These are phyloP conservation scores for Eutypella sp. DNA, from an alignment of 2,329 filamentous ascomycete species.

Conservation along the genomic window DNA sequence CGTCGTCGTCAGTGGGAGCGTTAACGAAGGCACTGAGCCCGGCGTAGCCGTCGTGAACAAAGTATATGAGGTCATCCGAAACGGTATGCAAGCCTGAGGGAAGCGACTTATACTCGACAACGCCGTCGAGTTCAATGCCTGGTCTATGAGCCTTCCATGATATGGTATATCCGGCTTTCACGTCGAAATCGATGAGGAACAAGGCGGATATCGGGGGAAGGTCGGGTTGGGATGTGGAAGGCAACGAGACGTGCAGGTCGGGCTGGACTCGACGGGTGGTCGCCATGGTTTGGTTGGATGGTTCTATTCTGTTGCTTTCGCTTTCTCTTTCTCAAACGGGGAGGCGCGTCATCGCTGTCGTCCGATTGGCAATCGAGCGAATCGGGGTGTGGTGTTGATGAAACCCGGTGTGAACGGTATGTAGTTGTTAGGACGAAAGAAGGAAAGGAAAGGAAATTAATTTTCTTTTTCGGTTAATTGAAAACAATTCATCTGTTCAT, in stretches of 20 bases:
- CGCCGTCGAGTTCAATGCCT: conserved; percentile 72
- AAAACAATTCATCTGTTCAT: too few species aligned
- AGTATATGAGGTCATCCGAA: conserved; percentile 85
- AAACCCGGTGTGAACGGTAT: too few species aligned
- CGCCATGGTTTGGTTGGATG: conserved; percentile 23
- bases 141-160: conserved; percentile 74
- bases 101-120: conserved; percentile 93
- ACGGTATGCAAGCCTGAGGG: conserved; percentile 91
- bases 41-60: conserved; percentile 78
- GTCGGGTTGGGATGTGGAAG: conserved; percentile 33
- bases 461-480: too few species aligned
- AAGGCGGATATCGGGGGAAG: conserved; percentile 66
- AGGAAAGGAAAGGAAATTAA: too few species aligned
- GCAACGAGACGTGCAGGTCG: conserved; percentile 28
- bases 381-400: too few species aligned
- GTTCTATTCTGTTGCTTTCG: too few species aligned
- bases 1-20: conserved; percentile 68
- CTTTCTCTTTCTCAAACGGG: too few species aligned
- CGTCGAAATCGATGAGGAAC: conserved; percentile 88
- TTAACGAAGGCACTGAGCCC: conserved; percentile 92
- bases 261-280: conserved; percentile 29
- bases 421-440: too few species aligned
- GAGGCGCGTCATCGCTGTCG: too few species aligned
- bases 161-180: conserved; percentile 87
- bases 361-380: too few species aligned